These are phyloP conservation scores for Trapa bicornis DNA, from an alignment of 345 rosid genomes.

Conservation along the genomic window DNA sequence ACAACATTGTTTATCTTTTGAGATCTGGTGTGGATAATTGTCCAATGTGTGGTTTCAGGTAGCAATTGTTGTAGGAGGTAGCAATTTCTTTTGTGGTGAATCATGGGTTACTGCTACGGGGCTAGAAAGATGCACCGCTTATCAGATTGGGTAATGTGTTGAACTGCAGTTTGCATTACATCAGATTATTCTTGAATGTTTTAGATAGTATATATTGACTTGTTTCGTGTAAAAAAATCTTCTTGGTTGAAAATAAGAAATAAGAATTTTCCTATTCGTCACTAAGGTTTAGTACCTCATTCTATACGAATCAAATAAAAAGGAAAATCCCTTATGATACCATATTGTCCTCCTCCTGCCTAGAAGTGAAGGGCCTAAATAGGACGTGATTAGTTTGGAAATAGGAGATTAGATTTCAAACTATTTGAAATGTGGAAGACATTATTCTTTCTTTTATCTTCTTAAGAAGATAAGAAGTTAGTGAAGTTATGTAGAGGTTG, in stretches of 20 bases:
- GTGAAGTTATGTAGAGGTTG: too few relatives aligned
- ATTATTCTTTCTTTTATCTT: too few relatives aligned
- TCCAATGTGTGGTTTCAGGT: constrained; percentile 31
- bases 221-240: too few relatives aligned
- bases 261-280: too few relatives aligned
- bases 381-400: neutral
- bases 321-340: too few relatives aligned
- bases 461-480: too few relatives aligned
- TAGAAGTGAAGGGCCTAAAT: neutral
- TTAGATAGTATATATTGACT: neutral
- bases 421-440: too few relatives aligned
- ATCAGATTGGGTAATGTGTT: constrained; percentile 61
- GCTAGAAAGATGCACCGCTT: constrained; percentile 67
- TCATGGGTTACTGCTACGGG: constrained; percentile 74
- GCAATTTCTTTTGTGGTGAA: constrained; percentile 72
- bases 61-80: constrained; percentile 82
- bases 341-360: neutral
- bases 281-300: too few relatives aligned
- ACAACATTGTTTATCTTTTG: neutral
- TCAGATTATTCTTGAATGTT: neutral
- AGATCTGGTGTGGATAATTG: neutral
- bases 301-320: too few relatives aligned
- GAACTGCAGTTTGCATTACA: neutral
- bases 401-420: neutral
- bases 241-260: too few relatives aligned